A percentile compares a stretch with the other conserved stretches of the same genome.
Conservation (phyloP, 1,284 basidiomycete species). For the Inonotus obliquus region DNA sequence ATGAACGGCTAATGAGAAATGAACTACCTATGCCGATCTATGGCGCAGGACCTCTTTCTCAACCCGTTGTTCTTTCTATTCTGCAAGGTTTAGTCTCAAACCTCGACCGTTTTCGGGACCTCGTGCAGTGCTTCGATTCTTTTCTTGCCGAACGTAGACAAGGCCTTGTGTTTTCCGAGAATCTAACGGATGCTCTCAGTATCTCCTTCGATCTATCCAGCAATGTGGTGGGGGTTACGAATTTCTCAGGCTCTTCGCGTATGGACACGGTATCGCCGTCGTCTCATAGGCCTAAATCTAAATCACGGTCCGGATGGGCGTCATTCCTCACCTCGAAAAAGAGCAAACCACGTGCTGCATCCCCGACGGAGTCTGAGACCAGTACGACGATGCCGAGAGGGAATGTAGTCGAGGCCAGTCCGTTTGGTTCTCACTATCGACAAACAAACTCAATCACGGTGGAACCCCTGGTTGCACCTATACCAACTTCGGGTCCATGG, state of each 20-base stretch:
- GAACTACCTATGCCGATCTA: constrained; percentile 56
- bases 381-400: constrained; percentile 37
- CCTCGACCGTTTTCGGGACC: constrained; percentile 71
- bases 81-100: constrained; percentile 75
- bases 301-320: constrained; percentile 54
- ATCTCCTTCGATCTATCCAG: constrained; percentile 59
- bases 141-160: constrained; percentile 83
- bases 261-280: constrained; percentile 26
- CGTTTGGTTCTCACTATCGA: constrained; percentile 83
- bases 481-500: constrained; percentile 60
- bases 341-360: constrained; percentile 22
- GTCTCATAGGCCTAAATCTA: constrained; percentile 50
- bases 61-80: constrained; percentile 76
- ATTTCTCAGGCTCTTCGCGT: constrained; percentile 20
- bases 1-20: constrained; percentile 58
- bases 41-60: constrained; percentile 62
- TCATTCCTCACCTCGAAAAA: constrained; percentile 78
- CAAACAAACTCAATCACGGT: constrained; percentile 69
- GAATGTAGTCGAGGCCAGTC: constrained; percentile 60
- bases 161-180: constrained; percentile 89
- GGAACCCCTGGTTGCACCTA: constrained; percentile 63
- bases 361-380: constrained; percentile 31
- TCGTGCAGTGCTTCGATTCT: constrained; percentile 78
- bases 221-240: constrained; percentile 32
- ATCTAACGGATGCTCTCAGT: constrained; percentile 84